A percentile compares a stretch with the other conserved stretches of the same genome.
Conservation (phyloP, 768 basidiomycete genomes). For the Suillus subaureus region DNA sequence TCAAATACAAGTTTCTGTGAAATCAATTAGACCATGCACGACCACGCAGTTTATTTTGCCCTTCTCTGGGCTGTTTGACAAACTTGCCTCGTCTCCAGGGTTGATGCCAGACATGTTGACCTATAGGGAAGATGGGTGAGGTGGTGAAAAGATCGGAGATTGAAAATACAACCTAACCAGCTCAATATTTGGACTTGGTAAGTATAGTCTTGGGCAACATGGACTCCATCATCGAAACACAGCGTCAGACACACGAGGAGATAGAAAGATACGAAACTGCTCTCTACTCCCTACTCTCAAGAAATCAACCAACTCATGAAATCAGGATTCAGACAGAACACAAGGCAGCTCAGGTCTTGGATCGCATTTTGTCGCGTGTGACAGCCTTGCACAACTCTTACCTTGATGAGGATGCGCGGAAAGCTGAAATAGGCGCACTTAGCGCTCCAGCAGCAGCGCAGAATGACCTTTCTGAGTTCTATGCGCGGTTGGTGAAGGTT, state of each 20-base stretch:
- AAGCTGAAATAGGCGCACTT: constrained; percentile 64
- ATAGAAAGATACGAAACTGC: constrained; percentile 90
- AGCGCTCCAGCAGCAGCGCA: constrained; percentile 56
- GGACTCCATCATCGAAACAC: constrained; percentile 94
- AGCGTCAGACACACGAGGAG: constrained; percentile 95
- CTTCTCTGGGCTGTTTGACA: constrained; percentile 17
- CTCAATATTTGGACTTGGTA: constrained; percentile 6
- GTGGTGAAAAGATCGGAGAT: constrained; percentile 56
- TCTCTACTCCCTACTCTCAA: constrained; percentile 80
- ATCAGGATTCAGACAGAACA: constrained; percentile 76
- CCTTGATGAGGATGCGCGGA: constrained; percentile 72
- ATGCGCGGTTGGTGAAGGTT: constrained; percentile 92
- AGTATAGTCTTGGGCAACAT: constrained; percentile 42
- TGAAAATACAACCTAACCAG: constrained; percentile 38
- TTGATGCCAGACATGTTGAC: constrained; percentile 79
- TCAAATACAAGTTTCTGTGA: constrained; percentile 89
- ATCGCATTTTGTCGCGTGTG: constrained; percentile 74
- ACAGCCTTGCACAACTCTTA: constrained; percentile 71
- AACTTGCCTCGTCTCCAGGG: constrained; percentile 79
- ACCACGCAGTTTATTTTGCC: constrained; percentile 4
- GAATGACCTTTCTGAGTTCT: constrained; percentile 90
- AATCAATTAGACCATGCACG: background rate
- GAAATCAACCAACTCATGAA: constrained; percentile 65
- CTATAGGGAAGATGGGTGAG: constrained; percentile 32
- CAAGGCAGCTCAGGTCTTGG: constrained; percentile 87